Conservation (phyloP, 1,139 yeast genomes). For the Wickerhamiella pararugosa region DNA sequence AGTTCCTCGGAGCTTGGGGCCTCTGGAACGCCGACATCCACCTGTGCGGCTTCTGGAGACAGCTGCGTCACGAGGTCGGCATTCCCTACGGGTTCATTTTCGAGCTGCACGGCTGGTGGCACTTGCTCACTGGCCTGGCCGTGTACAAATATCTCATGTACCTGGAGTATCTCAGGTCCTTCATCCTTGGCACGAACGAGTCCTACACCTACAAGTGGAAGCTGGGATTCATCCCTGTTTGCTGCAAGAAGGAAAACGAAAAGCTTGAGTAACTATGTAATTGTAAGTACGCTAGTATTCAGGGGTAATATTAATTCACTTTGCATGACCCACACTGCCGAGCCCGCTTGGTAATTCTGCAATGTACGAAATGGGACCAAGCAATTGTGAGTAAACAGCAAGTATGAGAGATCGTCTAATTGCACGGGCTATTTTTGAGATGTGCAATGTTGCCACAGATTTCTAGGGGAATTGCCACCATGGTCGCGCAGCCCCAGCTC, state of each 20-base stretch:
- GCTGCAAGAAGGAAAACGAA: neutral
- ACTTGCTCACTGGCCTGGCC: conserved; percentile 29
- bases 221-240: conserved; percentile 33
- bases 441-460: too few species aligned
- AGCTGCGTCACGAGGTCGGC: conserved; percentile 52
- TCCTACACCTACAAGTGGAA: conserved; percentile 41
- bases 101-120: conserved; percentile 99
- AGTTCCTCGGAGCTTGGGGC: conserved; percentile 57
- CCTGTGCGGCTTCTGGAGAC: conserved; percentile 51
- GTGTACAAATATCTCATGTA: conserved; percentile 51
- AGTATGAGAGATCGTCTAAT: too few species aligned
- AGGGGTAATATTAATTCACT: too few species aligned
- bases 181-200: conserved; percentile 37
- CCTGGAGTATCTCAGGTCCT: conserved; percentile 51
- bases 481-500: too few species aligned
- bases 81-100: conserved; percentile 77
- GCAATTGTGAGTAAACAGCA: too few species aligned
- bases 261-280: too few species aligned
- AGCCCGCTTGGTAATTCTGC: too few species aligned
- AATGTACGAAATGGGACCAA: too few species aligned
- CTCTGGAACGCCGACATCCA: conserved; percentile 82
- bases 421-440: too few species aligned
- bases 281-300: too few species aligned
- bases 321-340: too few species aligned
- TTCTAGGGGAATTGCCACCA: too few species aligned